Evolutionary conservation across 768 basidiomycete genomes (phyloP), one percentile per base, ranked within the genome.

Genomic region (Russula lepida): DNA sequence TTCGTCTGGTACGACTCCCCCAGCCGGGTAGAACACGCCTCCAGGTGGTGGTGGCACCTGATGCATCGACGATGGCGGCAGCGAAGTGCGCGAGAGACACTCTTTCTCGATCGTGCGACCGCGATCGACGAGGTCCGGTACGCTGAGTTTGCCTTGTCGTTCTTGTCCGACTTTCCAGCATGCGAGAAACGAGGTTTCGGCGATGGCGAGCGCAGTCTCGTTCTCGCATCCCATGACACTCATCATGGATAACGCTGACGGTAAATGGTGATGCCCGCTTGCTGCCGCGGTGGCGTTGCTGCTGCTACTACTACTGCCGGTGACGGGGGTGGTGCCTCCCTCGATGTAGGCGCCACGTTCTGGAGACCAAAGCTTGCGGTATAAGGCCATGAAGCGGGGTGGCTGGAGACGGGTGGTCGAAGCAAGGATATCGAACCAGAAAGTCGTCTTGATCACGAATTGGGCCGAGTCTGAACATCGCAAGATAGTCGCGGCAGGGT

Each of bases 351-450:
- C 78, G 32, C 66, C 69, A 21, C 72, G 70, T 47, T 63, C 43
- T 25, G 81, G 80, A 21, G 70, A 71, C 71, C 84, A 92, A 46
- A 92, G 74, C 27, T 71, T 70, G 25, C 79, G 77, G 68, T 89
- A 85, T 44, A 78, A 75, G 3, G 67, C 33, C 41, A 86, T 72
- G 71, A 90, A 84, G 51, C 75, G 75, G 11, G 90, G 89, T 3
- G 73, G 66, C 64, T 77, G 67, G 63, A 78, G 75, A n/a, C 80
- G 83, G n/a, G 89, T 88, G 54, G 86, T 80, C 1, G 85, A 83
- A 7, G 88, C 89, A 54, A 92, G 78, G 37, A 92, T 88, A 70
- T 92, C 90, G 71, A 92, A 90, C 90, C 90, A 92, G 58, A 92
- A 84, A 17, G 87, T 83, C 28, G 89, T 86, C 72, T 89, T 89